phyloP scores from a whole-genome alignment of 2,329 filamentous ascomycete species.

The Rachicladosporium sp. region DNA sequence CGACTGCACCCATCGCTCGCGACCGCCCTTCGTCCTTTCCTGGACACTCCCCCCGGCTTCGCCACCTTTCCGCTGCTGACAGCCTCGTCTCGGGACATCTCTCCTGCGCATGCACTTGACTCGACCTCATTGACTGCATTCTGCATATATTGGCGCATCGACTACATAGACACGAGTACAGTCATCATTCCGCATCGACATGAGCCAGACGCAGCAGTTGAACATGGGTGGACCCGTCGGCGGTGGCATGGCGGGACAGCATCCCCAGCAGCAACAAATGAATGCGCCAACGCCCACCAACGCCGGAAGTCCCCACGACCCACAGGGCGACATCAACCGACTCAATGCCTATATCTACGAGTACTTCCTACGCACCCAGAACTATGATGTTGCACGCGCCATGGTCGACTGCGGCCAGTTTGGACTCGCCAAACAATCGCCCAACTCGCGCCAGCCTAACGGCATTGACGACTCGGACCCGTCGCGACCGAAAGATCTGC shows the following conservation, averaged over 20 bases:
- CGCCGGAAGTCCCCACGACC: conserved; percentile 8
- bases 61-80: too few relatives aligned
- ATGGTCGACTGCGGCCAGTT: conserved; percentile 43
- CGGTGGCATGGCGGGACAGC: conserved; percentile 38
- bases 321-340: conserved; percentile 39
- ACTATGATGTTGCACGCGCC: conserved; percentile 71
- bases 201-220: conserved; percentile 54
- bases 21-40: too few relatives aligned
- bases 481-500: conserved; percentile 64
- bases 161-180: too few relatives aligned
- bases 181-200: conserved; percentile 13
- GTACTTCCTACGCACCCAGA: conserved; percentile 75
- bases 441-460: conserved; percentile 50
- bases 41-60: too few relatives aligned
- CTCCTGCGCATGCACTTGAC: too few relatives aligned
- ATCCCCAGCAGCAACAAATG: conserved; percentile 9
- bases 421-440: conserved; percentile 42
- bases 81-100: too few relatives aligned
- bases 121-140: too few relatives aligned
- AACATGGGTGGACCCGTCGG: conserved; percentile 58
- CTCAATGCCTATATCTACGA: conserved; percentile 87
- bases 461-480: conserved; percentile 61
- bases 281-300: conserved; percentile 20
- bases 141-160: too few relatives aligned
- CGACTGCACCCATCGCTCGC: too few relatives aligned